Conservation (phyloP, 1,284 basidiomycete genomes). For the Coriolopsis trogii region DNA sequence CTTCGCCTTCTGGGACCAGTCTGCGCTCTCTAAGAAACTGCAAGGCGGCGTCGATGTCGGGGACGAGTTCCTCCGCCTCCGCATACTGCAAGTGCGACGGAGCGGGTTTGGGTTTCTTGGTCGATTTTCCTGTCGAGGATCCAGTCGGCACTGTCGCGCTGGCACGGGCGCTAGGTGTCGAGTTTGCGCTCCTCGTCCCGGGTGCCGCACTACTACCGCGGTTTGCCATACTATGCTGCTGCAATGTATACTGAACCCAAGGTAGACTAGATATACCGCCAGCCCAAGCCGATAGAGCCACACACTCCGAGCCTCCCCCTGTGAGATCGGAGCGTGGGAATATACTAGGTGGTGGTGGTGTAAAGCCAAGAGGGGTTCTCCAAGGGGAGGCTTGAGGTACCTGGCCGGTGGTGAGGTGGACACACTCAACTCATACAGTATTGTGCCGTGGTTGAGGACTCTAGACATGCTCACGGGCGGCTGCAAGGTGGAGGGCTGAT, state of each 20-base stretch:
- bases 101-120: too few species aligned
- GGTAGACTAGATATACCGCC: background rate
- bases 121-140: too few species aligned
- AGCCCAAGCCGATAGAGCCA: background rate
- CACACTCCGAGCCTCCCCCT: background rate
- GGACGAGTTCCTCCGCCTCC: background rate
- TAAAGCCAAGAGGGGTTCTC: conserved; percentile 2
- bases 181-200: too few species aligned
- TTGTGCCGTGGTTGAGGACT: too few species aligned
- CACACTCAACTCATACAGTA: too few species aligned
- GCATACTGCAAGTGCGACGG: too few species aligned
- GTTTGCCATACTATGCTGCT: background rate
- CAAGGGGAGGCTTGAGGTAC: too few species aligned
- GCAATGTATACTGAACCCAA: background rate
- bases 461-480: too few species aligned
- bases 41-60: background rate
- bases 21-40: background rate
- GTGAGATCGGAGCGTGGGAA: conserved; percentile 6
- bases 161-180: background rate
- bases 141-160: too few species aligned
- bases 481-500: too few species aligned
- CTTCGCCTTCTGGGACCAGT: background rate
- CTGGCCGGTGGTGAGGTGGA: too few species aligned
- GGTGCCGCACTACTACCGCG: background rate
- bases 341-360: conserved; percentile 4